Percentiles rank a stretch among this genome's conserved stretches.
Conservation (phyloP, 2,329 filamentous ascomycete genomes). For the Didymella segeticola region DNA sequence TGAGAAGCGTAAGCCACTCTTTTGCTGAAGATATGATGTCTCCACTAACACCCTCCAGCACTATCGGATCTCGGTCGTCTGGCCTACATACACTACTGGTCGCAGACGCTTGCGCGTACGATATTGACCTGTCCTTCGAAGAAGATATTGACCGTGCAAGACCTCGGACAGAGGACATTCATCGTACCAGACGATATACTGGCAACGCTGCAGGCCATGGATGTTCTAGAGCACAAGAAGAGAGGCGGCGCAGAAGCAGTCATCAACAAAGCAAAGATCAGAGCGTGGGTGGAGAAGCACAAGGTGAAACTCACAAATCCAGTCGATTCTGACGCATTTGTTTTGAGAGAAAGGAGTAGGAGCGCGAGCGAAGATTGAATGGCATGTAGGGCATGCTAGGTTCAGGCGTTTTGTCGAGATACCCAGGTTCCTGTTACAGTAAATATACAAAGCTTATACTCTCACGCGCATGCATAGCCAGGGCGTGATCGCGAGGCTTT, state of each 20-base stretch:
- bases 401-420: conserved; percentile 11
- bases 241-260: conserved; percentile 59
- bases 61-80: conserved; percentile 83
- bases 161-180: conserved; percentile 79
- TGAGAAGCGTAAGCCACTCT: conserved; percentile 69
- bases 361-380: conserved; percentile 54
- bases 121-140: conserved; percentile 56
- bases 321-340: conserved; percentile 78
- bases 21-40: neutral
- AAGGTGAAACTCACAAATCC: conserved; percentile 67
- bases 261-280: conserved; percentile 65
- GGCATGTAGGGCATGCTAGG: neutral
- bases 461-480: neutral
- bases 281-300: conserved; percentile 70
- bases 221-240: conserved; percentile 63
- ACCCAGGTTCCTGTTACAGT: conserved; percentile 2
- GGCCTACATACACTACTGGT: conserved; percentile 88
- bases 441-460: neutral
- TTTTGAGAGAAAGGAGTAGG: conserved; percentile 59
- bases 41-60: conserved; percentile 49
- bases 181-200: conserved; percentile 87
- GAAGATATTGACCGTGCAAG: conserved; percentile 68
- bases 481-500: neutral
- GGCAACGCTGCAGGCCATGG: conserved; percentile 79
- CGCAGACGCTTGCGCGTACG: conserved; percentile 78